Percentiles rank a stretch among this genome's conserved stretches.
phyloP scores from a whole-genome alignment of 2,329 filamentous ascomycete species.

The Arachnomyces sp. region DNA sequence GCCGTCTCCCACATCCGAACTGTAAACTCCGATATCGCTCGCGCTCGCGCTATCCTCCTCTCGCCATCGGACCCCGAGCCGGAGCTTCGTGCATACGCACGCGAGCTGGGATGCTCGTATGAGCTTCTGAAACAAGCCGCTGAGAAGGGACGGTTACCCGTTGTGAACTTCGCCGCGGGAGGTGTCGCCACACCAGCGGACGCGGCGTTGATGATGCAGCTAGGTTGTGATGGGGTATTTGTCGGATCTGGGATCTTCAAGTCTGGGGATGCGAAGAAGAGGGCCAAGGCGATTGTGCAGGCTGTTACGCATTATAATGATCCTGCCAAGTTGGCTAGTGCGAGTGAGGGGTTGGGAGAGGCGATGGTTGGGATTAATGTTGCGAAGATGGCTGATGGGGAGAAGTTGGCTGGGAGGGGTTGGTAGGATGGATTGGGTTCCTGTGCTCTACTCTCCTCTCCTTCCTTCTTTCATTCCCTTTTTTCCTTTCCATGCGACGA shows the following conservation, averaged over 20 bases:
- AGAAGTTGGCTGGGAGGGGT: slow-evolving; percentile 78
- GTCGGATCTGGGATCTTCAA: slow-evolving; percentile 98
- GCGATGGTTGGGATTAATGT: slow-evolving; percentile 97
- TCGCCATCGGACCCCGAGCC: slow-evolving; percentile 47
- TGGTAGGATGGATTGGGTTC: slow-evolving; percentile 53
- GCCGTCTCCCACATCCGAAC: slow-evolving; percentile 94
- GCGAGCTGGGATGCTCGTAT: slow-evolving; percentile 72
- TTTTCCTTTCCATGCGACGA: too few relatives aligned
- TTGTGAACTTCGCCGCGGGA: slow-evolving; percentile 97
- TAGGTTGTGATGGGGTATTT: slow-evolving; percentile 96
- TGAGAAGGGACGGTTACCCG: slow-evolving; percentile 76
- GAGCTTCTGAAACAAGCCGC: slow-evolving; percentile 79
- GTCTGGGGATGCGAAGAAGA: slow-evolving; percentile 79
- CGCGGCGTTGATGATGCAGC: slow-evolving; percentile 97
- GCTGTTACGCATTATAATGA: slow-evolving; percentile 89
- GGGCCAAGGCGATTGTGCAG: slow-evolving; percentile 89
- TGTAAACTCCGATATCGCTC: slow-evolving; percentile 72
- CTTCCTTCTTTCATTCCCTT: not conserved
- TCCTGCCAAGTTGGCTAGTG: slow-evolving; percentile 74
- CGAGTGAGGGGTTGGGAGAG: slow-evolving; percentile 84
- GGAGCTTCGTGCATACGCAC: slow-evolving; percentile 70
- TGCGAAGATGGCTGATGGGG: slow-evolving; percentile 63
- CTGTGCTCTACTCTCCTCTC: not conserved
- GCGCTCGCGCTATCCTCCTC: slow-evolving; percentile 52
- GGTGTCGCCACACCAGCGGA: slow-evolving; percentile 98